phyloP scores from a whole-genome alignment of 129 eudicot genomes.

The Flaveria trinervia region DNA sequence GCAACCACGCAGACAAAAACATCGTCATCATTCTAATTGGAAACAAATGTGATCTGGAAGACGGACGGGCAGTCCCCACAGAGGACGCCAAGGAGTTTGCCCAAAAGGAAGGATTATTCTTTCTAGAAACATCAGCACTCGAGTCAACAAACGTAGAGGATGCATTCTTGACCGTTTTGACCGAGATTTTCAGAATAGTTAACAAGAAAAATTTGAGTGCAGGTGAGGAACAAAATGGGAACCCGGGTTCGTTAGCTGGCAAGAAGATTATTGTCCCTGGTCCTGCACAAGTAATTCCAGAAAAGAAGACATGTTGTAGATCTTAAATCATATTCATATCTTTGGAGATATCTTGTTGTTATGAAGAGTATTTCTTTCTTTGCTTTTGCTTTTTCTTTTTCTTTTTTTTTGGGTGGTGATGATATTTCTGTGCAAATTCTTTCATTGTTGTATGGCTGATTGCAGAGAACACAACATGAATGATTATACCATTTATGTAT shows the following conservation, averaged over 20 bases:
- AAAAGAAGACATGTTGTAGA: slow-evolving; percentile 73
- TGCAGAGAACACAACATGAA: slow-evolving; percentile 30
- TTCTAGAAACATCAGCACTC: slow-evolving; percentile 86
- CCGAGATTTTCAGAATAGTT: slow-evolving; percentile 86
- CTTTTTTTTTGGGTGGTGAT: slow-evolving; percentile 22
- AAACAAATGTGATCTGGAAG: slow-evolving; percentile 66
- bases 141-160: slow-evolving; percentile 87
- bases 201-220: slow-evolving; percentile 80
- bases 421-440: slow-evolving; percentile 32
- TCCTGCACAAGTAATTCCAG: slow-evolving; percentile 88
- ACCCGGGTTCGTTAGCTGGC: slow-evolving; percentile 58
- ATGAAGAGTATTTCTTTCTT: slow-evolving; percentile 13
- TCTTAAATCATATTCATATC: slow-evolving; percentile 26
- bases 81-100: slow-evolving; percentile 95
- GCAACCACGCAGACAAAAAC: slow-evolving; percentile 74
- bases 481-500: slow-evolving; percentile 34
- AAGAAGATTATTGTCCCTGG: slow-evolving; percentile 92
- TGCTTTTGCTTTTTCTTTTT: not conserved
- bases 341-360: slow-evolving; percentile 8
- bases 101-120: slow-evolving; percentile 86
- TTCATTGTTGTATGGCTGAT: slow-evolving; percentile 28
- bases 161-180: slow-evolving; percentile 77
- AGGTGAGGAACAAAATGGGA: slow-evolving; percentile 67
- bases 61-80: slow-evolving; percentile 65
- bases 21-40: slow-evolving; percentile 68